Evolutionary conservation across 345 rosid species (phyloP).

Genomic region (Lagerstroemia speciosa): DNA sequence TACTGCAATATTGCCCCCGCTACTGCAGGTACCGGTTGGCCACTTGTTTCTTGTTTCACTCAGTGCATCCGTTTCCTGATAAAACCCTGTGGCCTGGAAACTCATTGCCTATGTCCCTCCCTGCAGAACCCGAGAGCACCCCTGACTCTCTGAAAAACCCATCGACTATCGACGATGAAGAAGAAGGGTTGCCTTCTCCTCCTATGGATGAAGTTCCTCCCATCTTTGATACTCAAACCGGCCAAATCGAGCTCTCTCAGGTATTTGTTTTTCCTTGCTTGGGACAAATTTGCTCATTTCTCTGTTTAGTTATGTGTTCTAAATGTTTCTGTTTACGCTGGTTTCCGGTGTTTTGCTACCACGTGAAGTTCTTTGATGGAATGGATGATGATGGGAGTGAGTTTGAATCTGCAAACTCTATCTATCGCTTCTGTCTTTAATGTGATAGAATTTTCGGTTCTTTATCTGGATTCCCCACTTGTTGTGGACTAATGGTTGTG

Average conservation of each 20-base stretch:
- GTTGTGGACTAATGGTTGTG: slow-evolving; percentile 22
- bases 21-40: slow-evolving; percentile 34
- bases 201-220: slow-evolving; percentile 59
- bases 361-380: slow-evolving; percentile 77
- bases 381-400: slow-evolving; percentile 95
- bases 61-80: background rate
- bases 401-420: slow-evolving; percentile 32
- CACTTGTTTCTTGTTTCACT: slow-evolving; percentile 5
- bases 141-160: slow-evolving; percentile 77
- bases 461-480: slow-evolving; percentile 27
- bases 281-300: background rate
- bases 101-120: slow-evolving; percentile 13
- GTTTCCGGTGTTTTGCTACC: slow-evolving; percentile 13
- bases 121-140: slow-evolving; percentile 45
- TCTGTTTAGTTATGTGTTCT: slow-evolving; percentile 8
- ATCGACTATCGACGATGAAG: slow-evolving; percentile 47
- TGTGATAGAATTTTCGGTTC: slow-evolving; percentile 30
- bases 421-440: slow-evolving; percentile 12
- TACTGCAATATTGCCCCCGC: slow-evolving; percentile 58
- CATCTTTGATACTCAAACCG: slow-evolving; percentile 59
- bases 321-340: slow-evolving; percentile 20
- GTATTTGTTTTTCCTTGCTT: slow-evolving; percentile 23
- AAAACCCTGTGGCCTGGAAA: slow-evolving; percentile 2
- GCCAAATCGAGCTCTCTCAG: slow-evolving; percentile 69
- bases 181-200: slow-evolving; percentile 92